Conservation (phyloP, 2,329 filamentous ascomycete genomes). For the Monosporascus sp. region DNA sequence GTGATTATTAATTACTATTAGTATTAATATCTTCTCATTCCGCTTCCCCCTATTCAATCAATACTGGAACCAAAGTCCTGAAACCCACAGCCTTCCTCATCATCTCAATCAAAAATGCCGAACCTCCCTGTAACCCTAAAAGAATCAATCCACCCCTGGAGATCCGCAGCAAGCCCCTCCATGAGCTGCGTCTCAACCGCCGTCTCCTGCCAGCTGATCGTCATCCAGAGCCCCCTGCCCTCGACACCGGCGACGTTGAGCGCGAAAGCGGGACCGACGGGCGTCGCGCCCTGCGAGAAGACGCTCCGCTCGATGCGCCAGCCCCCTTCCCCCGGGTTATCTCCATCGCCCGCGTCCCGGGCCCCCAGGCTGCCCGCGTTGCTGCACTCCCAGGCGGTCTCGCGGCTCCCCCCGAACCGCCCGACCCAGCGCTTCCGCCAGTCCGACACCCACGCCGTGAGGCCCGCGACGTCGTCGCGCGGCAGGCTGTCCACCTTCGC, state of each 20-base stretch:
- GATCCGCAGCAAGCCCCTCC: slow-evolving; percentile 30
- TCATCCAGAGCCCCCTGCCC: slow-evolving; percentile 34
- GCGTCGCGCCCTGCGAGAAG: slow-evolving; percentile 45
- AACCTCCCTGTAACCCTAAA: slow-evolving; percentile 6
- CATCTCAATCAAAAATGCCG: background rate
- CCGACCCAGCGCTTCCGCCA: slow-evolving; percentile 35
- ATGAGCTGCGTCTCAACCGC: slow-evolving; percentile 34
- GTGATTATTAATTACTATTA: too few relatives aligned
- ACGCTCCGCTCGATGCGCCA: slow-evolving; percentile 39
- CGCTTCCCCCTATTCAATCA: too few relatives aligned
- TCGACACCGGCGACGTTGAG: slow-evolving; percentile 44
- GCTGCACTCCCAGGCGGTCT: slow-evolving; percentile 45
- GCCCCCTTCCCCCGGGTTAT: background rate
- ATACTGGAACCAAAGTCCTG: too few relatives aligned
- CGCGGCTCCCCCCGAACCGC: slow-evolving; percentile 38
- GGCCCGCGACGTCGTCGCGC: slow-evolving; percentile 36
- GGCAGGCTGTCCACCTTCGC: slow-evolving; percentile 30
- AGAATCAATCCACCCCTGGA: slow-evolving; percentile 25
- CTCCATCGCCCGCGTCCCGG: slow-evolving; percentile 2
- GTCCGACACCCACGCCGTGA: slow-evolving; percentile 39
- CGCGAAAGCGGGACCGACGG: slow-evolving; percentile 36
- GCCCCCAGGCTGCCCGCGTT: slow-evolving; percentile 43
- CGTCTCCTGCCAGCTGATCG: slow-evolving; percentile 43
- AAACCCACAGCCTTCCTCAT: background rate
- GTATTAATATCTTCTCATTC: too few relatives aligned